Conservation (phyloP, 2,329 filamentous ascomycete species). For the Ophiostoma ips region DNA sequence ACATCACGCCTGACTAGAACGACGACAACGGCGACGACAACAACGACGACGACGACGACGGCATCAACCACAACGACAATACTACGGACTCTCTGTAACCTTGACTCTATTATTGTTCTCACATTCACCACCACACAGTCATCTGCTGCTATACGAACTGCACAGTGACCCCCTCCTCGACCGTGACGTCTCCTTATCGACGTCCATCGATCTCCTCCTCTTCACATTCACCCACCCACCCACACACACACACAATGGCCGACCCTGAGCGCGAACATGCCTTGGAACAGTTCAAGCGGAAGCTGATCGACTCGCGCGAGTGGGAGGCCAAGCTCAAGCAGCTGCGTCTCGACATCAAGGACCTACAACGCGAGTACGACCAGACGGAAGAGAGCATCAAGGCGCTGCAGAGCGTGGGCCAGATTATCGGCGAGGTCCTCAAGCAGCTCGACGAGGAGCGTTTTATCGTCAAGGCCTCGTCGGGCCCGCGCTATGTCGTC, state of each 20-base stretch:
- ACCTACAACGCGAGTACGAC: constrained; percentile 86
- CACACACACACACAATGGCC: constrained; percentile 16
- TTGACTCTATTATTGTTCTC: too few species aligned
- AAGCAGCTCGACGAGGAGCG: constrained; percentile 98
- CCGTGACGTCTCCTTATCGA: neutral
- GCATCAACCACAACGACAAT: too few species aligned
- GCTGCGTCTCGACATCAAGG: constrained; percentile 89
- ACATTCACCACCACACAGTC: neutral
- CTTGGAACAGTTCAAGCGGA: constrained; percentile 63
- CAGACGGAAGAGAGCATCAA: constrained; percentile 99
- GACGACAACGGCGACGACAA: neutral
- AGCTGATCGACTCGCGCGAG: constrained; percentile 87
- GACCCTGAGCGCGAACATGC: constrained; percentile 53
- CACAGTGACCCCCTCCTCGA: neutral
- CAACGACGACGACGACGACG: neutral
- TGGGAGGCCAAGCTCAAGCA: constrained; percentile 97
- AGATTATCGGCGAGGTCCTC: constrained; percentile 97
- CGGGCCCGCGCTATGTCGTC: constrained; percentile 92
- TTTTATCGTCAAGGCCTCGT: constrained; percentile 98
- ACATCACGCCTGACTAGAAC: neutral
- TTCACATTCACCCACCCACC: neutral
- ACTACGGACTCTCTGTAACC: too few species aligned
- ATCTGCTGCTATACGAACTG: too few species aligned
- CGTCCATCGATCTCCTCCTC: neutral
- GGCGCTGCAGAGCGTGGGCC: constrained; percentile 93